These are phyloP conservation scores for Zasmidium citrigriseum DNA, from an alignment of 2,329 filamentous ascomycete species.

Conservation along the genomic window DNA sequence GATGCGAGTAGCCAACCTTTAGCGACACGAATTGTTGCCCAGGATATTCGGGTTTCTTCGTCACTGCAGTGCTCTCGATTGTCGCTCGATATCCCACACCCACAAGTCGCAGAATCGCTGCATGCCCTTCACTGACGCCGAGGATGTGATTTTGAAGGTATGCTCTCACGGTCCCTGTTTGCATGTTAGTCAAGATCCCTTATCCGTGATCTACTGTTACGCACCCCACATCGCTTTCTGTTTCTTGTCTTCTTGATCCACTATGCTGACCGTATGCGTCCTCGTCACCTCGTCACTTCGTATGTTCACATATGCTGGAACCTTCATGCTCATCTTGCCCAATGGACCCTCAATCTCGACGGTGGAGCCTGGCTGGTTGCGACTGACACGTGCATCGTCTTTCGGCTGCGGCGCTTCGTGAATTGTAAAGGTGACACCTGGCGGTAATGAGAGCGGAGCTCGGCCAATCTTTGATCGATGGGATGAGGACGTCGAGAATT, in stretches of 20 bases:
- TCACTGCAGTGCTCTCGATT: slow-evolving; percentile 74
- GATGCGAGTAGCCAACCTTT: slow-evolving; percentile 96
- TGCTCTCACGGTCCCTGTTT: slow-evolving; percentile 78
- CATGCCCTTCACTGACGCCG: slow-evolving; percentile 95
- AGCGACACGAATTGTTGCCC: slow-evolving; percentile 88
- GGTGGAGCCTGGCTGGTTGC: slow-evolving; percentile 62
- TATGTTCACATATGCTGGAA: slow-evolving; percentile 78
- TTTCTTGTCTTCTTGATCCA: slow-evolving; percentile 66
- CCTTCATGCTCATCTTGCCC: slow-evolving; percentile 73
- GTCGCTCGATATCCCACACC: slow-evolving; percentile 94
- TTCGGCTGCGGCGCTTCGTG: slow-evolving; percentile 62
- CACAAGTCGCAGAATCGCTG: slow-evolving; percentile 86
- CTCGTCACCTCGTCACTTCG: slow-evolving; percentile 64
- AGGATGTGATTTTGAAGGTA: slow-evolving; percentile 89
- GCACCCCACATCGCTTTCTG: slow-evolving; percentile 97
- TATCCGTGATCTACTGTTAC: slow-evolving; percentile 30
- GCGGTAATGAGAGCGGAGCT: slow-evolving; percentile 76
- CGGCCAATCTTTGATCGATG: slow-evolving; percentile 81
- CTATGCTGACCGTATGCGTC: slow-evolving; percentile 68
- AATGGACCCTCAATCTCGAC: slow-evolving; percentile 80
- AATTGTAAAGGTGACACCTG: slow-evolving; percentile 73
- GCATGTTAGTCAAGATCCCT: background rate
- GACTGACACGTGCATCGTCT: slow-evolving; percentile 60
- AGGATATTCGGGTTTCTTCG: slow-evolving; percentile 66
- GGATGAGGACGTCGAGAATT: slow-evolving; percentile 71